Percentiles rank a stretch among this genome's conserved stretches.
Evolutionary conservation across 1,284 basidiomycete genomes (phyloP).

Genomic region (Ganoderma boninense): DNA sequence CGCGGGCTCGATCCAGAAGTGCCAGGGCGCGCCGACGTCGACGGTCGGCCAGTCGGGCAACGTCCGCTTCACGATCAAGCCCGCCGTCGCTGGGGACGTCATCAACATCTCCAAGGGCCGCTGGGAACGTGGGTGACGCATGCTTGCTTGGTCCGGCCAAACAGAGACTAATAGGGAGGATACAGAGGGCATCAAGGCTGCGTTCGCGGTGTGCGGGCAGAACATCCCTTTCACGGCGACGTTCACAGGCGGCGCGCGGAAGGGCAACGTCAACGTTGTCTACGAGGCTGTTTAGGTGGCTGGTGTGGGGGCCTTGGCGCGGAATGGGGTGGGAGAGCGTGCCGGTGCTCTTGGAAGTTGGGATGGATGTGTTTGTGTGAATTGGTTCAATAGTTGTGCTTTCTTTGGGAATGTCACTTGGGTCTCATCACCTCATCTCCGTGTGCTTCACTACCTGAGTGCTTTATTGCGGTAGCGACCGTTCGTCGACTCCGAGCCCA

Average conservation of each 20-base stretch:
- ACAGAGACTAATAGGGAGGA: too few species aligned
- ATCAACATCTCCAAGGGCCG: slow-evolving; percentile 47
- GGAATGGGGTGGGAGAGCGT: neutral
- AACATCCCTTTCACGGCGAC: slow-evolving; percentile 44
- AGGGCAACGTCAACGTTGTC: slow-evolving; percentile 40
- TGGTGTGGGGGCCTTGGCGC: neutral
- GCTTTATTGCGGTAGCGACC: too few species aligned
- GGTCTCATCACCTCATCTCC: neutral
- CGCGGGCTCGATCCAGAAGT: slow-evolving; percentile 43
- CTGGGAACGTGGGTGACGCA: slow-evolving; percentile 39
- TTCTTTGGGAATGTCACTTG: slow-evolving; percentile 1
- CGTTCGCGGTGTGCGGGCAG: slow-evolving; percentile 40
- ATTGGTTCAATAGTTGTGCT: neutral
- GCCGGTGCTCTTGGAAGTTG: neutral
- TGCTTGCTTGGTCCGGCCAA: too few species aligned
- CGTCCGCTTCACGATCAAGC: slow-evolving; percentile 41
- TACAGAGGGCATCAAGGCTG: slow-evolving; percentile 42
- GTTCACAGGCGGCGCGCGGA: slow-evolving; percentile 39
- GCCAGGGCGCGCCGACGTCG: slow-evolving; percentile 41
- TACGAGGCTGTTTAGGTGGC: slow-evolving; percentile 13
- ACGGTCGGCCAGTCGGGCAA: slow-evolving; percentile 40
- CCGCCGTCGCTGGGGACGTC: slow-evolving; percentile 38
- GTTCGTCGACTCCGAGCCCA: too few species aligned
- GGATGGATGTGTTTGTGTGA: neutral
- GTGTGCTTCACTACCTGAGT: too few species aligned